Percentiles rank a stretch among this genome's conserved stretches.
Evolutionary conservation across 306 rosid genomes (phyloP).

Genomic region (Potentilla sterilis): DNA sequence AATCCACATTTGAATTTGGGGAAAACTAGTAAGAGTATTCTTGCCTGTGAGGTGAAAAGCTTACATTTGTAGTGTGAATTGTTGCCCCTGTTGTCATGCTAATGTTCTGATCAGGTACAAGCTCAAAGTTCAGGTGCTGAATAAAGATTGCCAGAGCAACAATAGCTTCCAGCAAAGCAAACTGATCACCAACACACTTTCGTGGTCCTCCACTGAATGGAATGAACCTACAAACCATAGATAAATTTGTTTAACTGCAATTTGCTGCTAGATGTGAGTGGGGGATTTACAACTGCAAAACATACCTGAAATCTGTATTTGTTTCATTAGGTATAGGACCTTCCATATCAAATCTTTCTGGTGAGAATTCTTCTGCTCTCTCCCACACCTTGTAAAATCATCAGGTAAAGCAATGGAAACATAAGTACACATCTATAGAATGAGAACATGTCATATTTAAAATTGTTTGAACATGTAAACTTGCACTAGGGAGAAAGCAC

Average conservation of each 20-base stretch:
- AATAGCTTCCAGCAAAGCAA: slow-evolving; percentile 78
- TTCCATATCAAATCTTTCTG: slow-evolving; percentile 84
- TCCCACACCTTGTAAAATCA: slow-evolving; percentile 78
- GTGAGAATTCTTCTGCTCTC: slow-evolving; percentile 84
- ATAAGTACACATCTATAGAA: slow-evolving; percentile 1
- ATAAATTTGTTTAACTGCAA: slow-evolving; percentile 26
- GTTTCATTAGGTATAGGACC: slow-evolving; percentile 84
- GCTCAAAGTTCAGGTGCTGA: slow-evolving; percentile 73
- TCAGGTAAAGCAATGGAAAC: slow-evolving; percentile 11
- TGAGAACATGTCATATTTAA: neutral
- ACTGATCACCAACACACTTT: slow-evolving; percentile 96
- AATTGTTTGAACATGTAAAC: neutral
- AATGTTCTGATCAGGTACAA: slow-evolving; percentile 80
- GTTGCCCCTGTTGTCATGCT: slow-evolving; percentile 98
- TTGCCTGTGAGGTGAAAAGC: slow-evolving; percentile 14
- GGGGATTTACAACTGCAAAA: neutral
- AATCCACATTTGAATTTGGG: neutral
- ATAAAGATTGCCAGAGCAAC: slow-evolving; percentile 81
- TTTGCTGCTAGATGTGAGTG: neutral
- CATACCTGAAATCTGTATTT: slow-evolving; percentile 83
- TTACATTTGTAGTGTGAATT: slow-evolving; percentile 93
- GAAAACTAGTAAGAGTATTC: neutral
- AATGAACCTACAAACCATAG: slow-evolving; percentile 61
- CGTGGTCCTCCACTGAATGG: slow-evolving; percentile 98
- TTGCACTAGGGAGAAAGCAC: neutral